These are phyloP conservation scores for Lyophyllum decastes DNA, from an alignment of 768 basidiomycete species.

Conservation along the genomic window DNA sequence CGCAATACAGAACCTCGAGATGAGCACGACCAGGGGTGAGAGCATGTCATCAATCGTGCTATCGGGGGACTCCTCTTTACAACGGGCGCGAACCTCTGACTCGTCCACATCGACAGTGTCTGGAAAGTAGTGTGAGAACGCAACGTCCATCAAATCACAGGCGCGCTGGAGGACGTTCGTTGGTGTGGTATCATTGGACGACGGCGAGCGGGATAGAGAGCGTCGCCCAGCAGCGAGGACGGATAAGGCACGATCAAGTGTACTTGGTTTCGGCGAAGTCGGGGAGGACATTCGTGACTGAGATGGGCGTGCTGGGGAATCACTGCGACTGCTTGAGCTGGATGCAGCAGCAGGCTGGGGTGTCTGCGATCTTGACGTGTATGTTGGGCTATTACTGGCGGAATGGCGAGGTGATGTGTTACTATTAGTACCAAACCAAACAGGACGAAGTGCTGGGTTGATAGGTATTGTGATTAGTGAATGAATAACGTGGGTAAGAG, in stretches of 20 bases:
- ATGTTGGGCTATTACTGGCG: slow-evolving; percentile 36
- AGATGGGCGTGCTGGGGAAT: slow-evolving; percentile 35
- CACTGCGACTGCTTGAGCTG: slow-evolving; percentile 36
- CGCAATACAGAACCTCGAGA: slow-evolving; percentile 69
- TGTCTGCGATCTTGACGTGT: slow-evolving; percentile 31
- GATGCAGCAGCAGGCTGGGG: slow-evolving; percentile 28
- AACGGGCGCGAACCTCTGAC: slow-evolving; percentile 51
- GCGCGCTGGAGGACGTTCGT: slow-evolving; percentile 63
- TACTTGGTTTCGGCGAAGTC: slow-evolving; percentile 39
- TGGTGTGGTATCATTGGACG: slow-evolving; percentile 33
- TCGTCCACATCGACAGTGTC: slow-evolving; percentile 67
- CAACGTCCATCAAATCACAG: slow-evolving; percentile 66
- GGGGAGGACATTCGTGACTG: slow-evolving; percentile 21
- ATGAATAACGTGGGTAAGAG: slow-evolving; percentile 83
- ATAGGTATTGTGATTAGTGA: slow-evolving; percentile 80
- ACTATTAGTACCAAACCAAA: slow-evolving; percentile 61
- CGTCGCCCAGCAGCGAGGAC: slow-evolving; percentile 54
- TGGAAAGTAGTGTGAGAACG: slow-evolving; percentile 65
- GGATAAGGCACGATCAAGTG: slow-evolving; percentile 60
- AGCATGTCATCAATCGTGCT: slow-evolving; percentile 75
- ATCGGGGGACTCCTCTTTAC: slow-evolving; percentile 49
- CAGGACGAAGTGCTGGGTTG: slow-evolving; percentile 47
- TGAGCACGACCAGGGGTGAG: slow-evolving; percentile 73
- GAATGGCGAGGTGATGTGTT: slow-evolving; percentile 33
- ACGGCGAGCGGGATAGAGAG: slow-evolving; percentile 50